Evolutionary conservation across 768 basidiomycete genomes (phyloP).

Genomic region (Pleurotus cornucopiae): DNA sequence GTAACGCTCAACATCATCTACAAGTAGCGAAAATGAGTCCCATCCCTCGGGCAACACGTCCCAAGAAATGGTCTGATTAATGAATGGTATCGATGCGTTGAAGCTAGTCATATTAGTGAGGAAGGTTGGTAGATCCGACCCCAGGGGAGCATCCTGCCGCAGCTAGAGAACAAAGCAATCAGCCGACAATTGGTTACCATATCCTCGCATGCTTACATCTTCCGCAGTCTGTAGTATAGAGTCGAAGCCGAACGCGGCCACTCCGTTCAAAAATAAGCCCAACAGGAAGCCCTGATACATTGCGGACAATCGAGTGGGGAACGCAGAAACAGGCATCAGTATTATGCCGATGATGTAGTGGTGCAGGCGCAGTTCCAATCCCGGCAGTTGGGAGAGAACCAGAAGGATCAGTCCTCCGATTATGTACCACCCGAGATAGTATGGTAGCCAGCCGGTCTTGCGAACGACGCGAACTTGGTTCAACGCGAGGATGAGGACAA

Average conservation of each 20-base stretch:
- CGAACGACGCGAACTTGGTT: conserved; percentile 83
- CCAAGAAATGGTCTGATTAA: conserved; percentile 59
- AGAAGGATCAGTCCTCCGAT: conserved; percentile 61
- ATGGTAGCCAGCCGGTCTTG: conserved; percentile 79
- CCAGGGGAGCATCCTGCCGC: conserved; percentile 64
- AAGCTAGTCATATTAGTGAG: conserved; percentile 71
- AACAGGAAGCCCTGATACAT: conserved; percentile 80
- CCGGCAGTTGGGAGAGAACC: conserved; percentile 67
- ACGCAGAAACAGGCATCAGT: conserved; percentile 73
- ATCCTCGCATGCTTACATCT: conserved; percentile 43
- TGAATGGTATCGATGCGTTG: conserved; percentile 48
- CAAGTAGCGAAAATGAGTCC: conserved; percentile 74
- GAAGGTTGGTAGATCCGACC: conserved; percentile 67
- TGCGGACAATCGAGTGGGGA: conserved; percentile 76
- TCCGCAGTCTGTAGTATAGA: conserved; percentile 73
- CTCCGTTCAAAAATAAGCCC: conserved; percentile 79
- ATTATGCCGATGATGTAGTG: conserved; percentile 79
- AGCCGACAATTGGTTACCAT: neutral
- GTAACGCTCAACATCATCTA: conserved; percentile 86
- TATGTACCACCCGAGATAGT: conserved; percentile 73
- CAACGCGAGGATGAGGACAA: conserved; percentile 53
- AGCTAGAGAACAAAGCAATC: conserved; percentile 40
- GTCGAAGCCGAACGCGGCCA: conserved; percentile 75
- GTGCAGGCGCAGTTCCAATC: conserved; percentile 67
- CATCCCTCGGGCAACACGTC: conserved; percentile 46